Conservation (phyloP, 192 early-diverging fungal genomes). For the Pilaira anomala region DNA sequence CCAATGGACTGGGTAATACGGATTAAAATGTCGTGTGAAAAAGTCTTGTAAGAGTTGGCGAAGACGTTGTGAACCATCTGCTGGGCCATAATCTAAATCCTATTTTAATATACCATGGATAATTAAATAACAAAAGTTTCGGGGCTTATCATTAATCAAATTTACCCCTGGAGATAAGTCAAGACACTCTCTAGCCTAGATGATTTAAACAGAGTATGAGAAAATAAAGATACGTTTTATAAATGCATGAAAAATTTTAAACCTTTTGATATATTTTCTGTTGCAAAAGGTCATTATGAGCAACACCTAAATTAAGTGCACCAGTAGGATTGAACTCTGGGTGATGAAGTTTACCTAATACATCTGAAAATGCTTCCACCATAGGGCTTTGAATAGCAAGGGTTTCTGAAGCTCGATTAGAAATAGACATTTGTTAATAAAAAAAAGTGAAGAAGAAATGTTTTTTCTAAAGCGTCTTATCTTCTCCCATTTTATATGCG, state of each 20-base stretch:
- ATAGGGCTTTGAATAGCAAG: slow-evolving; percentile 7
- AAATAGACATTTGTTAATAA: neutral
- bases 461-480: too few relatives aligned
- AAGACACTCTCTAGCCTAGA: slow-evolving; percentile 9
- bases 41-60: slow-evolving; percentile 58
- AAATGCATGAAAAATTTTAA: slow-evolving; percentile 2
- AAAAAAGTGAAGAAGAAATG: neutral
- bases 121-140: neutral
- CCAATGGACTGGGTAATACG: slow-evolving; percentile 35
- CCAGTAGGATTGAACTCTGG: slow-evolving; percentile 54
- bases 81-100: slow-evolving; percentile 43
- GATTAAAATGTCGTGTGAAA: slow-evolving; percentile 64
- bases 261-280: slow-evolving; percentile 57
- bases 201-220: neutral
- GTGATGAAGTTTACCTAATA: neutral
- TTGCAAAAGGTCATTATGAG: slow-evolving; percentile 70
- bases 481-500: too few relatives aligned
- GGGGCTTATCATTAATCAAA: neutral
- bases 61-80: slow-evolving; percentile 55
- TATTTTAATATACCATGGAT: too few relatives aligned
- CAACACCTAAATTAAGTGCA: slow-evolving; percentile 78
- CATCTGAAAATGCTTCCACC: neutral
- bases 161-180: neutral
- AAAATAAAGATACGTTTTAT: neutral
- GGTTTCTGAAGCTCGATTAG: slow-evolving; percentile 2